Evolutionary conservation across 2,329 filamentous ascomycete genomes (phyloP), one percentile per base, ranked within the genome.

Genomic region (Penicillium verrucosum): DNA sequence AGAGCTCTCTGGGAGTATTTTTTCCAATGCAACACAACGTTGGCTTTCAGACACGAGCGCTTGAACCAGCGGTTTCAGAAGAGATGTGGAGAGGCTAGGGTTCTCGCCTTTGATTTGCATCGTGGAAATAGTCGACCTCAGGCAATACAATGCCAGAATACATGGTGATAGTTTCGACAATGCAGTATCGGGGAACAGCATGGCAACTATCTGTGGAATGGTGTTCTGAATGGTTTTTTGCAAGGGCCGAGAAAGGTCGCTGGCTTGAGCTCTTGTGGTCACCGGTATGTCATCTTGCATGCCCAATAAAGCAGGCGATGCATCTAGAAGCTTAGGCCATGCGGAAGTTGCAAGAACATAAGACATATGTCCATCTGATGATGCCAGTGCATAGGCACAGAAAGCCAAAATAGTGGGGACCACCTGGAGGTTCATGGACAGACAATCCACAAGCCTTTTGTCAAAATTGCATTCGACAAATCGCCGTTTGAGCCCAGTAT

Each of bases 381-480:
- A 68, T 23, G 70, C 63, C 18, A 77, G 54, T 14, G 59, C 65
- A 58, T 70, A 75, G 7, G 69, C 68, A 57, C 69, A 73, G 11
- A 72, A 57, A 41, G 65, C 62, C 29, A 77, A 61, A 14, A 69
- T 68, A 14, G 61, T 57, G 23, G 68, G 69, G 18, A 76, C 57
- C 36, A 69, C 62, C 68, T 92, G 88, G 1, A 79, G 73, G 65
- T 88, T 84, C 47, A 79, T 77, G 0, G 79, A 80, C 10, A 89
- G 78, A 41, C 83, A 82, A 43, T 82, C 79, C 51, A 91, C 82
- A 16, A 97, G 78, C 30, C 82, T 83, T 52, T 85, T 82, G 59
- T 90, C 89, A 54, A 89, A 84, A 7, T 85, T 85, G 62, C 90
- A 87, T 59, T 92, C 87, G 21, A 89, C 81, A 65, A 96, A 92